Evolutionary conservation across 2,329 filamentous ascomycete genomes (phyloP).

Genomic region (Diaporthe australafricana): DNA sequence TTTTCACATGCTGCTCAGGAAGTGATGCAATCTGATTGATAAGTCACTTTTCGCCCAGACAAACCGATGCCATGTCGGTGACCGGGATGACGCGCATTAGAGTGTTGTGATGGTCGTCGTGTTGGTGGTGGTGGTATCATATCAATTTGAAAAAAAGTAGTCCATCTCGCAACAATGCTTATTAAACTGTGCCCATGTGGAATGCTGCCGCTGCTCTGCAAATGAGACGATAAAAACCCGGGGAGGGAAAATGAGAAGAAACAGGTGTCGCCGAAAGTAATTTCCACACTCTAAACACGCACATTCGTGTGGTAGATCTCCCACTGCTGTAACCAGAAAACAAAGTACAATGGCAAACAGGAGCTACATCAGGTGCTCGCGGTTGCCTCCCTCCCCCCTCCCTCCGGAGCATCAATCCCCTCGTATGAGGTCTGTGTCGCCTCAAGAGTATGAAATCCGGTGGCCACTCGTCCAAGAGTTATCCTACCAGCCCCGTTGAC

Average conservation of each 20-base stretch:
- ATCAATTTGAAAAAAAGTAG: conserved; percentile 15
- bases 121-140: conserved; percentile 12
- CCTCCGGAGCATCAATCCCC: not conserved
- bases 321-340: conserved; percentile 29
- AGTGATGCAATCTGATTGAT: not conserved
- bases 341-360: conserved; percentile 17
- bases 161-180: conserved; percentile 34
- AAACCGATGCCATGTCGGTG: not conserved
- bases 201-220: conserved; percentile 29
- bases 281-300: conserved; percentile 25
- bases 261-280: conserved; percentile 29
- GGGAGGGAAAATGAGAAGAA: conserved; percentile 14
- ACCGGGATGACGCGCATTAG: not conserved
- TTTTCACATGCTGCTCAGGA: not conserved
- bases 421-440: not conserved
- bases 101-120: not conserved
- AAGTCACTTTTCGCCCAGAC: conserved; percentile 5
- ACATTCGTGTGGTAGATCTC: conserved; percentile 27
- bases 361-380: conserved; percentile 1
- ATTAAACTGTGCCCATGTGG: conserved; percentile 31
- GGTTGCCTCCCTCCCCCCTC: not conserved
- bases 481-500: not conserved
- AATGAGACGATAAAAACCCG: conserved; percentile 17
- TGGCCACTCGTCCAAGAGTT: not conserved
- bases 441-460: not conserved